Base-by-base conservation (phyloP, 1,284 basidiomycete species). In the Mycena sp. region DNA sequence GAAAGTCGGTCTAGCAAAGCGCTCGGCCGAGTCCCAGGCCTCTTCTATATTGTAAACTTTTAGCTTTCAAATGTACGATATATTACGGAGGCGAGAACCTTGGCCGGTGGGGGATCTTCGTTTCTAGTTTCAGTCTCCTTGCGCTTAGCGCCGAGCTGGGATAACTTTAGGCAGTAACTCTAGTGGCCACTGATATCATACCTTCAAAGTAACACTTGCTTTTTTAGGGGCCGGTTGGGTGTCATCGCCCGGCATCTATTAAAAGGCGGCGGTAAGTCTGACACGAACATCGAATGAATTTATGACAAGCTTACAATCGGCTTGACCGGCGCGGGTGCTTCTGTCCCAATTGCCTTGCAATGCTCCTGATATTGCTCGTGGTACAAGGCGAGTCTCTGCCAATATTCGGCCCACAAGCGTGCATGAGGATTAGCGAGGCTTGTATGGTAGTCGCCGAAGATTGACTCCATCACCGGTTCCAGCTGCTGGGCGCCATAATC, bases 171-270 rank as follows among this genome's bases (percentile, higher is more conserved):
- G 10, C 25, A 41, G 26, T 41, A 21, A 10, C 28, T 23, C 29
- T 28, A 41, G 40, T 53, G 2, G 23, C 51, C 49, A 38, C 35
- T 12, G 16, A 14, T 40, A 43, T 41, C 51, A 17, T 12, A 53
- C 51, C 38, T 53, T 53, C 38, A 53, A 43, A 53, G 19, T 53
- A 26, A 53, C 38, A 43, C 51, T n/a, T 12, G 51, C 26, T 53
- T 16, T 43, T 12, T 14, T 40, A 7, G 50, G 14, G 35, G 23
- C 7, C 16, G 50, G 23, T 40, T 17, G 23, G 38, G 28, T 53
- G 51, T 53, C 51, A 30, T 52, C 50, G 38, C 26, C n/a, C 26
- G n/a, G 17, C 40, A 3, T 25, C 3, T 23, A 26, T 12, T 26
- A 30, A 43, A 19, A 21, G 14, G 7, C 9, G 32, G 32, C 7